Evolutionary conservation across 352 stramenopile genomes (phyloP).

Genomic region (Globisporangium parvum): DNA sequence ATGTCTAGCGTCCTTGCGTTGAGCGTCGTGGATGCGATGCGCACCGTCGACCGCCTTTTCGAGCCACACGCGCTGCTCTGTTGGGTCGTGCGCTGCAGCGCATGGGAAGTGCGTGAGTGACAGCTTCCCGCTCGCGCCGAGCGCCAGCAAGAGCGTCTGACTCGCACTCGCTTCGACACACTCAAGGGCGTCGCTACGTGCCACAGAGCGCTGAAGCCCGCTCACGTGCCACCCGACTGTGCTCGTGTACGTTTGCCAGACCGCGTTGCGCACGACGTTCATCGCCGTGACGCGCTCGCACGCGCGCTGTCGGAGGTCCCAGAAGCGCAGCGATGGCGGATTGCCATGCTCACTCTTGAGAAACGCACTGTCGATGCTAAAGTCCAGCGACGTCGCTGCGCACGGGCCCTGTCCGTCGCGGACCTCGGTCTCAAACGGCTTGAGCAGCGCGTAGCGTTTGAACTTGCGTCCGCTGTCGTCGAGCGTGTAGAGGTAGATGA

Average conservation of each 20-base stretch:
- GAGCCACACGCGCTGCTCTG: conserved; percentile 14
- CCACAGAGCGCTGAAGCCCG: background rate
- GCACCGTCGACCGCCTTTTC: conserved; percentile 13
- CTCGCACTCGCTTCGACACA: conserved; percentile 10
- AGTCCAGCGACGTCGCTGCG: conserved; percentile 43
- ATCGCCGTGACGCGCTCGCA: conserved; percentile 46
- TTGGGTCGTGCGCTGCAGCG: background rate
- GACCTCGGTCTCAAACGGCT: conserved; percentile 27
- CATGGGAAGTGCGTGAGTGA: conserved; percentile 17
- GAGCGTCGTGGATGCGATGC: conserved; percentile 11
- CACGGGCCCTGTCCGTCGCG: background rate
- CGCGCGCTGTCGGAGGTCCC: conserved; percentile 46
- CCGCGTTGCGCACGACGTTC: conserved; percentile 28
- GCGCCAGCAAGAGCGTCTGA: conserved; percentile 11
- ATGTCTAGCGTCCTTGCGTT: background rate
- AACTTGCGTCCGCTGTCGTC: conserved; percentile 25
- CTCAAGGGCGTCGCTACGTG: background rate
- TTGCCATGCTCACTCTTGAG: conserved; percentile 48
- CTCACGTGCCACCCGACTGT: conserved; percentile 41
- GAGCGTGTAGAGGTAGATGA: conserved; percentile 70
- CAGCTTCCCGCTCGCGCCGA: conserved; percentile 9
- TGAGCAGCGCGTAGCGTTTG: conserved; percentile 49
- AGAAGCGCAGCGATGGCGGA: conserved; percentile 32
- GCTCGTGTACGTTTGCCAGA: conserved; percentile 50
- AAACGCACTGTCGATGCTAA: conserved; percentile 52